A percentile compares a stretch with the other conserved stretches of the same genome.
Evolutionary conservation across 441 rosid genomes (phyloP).

Genomic region (Manihot esculenta): DNA sequence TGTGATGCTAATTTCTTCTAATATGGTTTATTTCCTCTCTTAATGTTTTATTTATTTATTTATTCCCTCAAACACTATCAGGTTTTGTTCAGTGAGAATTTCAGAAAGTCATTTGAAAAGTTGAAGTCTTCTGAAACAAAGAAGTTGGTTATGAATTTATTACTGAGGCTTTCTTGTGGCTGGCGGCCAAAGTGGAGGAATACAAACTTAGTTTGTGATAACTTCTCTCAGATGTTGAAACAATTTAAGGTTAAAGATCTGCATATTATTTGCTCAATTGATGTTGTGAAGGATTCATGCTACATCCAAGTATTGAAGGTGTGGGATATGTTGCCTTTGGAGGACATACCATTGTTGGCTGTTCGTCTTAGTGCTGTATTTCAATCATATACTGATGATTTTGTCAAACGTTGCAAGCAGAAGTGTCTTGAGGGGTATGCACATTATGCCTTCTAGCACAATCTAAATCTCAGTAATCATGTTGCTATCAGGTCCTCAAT

Average conservation of each 20-base stretch:
- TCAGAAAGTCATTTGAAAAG: conserved; percentile 43
- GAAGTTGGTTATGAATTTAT: conserved; percentile 26
- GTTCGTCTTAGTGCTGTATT: conserved; percentile 36
- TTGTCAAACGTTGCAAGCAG: conserved; percentile 36
- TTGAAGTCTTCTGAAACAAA: conserved; percentile 24
- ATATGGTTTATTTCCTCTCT: not conserved
- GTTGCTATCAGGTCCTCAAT: not conserved
- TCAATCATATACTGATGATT: conserved; percentile 32
- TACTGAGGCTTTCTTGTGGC: conserved; percentile 43
- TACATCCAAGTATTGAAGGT: conserved; percentile 43
- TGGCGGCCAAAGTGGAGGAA: conserved; percentile 46
- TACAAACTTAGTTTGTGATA: conserved; percentile 25
- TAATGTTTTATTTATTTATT: not conserved
- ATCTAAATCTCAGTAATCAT: not conserved
- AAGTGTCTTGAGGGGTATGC: conserved; percentile 54
- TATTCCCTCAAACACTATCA: conserved; percentile 9
- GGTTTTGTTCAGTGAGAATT: conserved; percentile 44
- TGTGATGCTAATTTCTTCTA: not conserved
- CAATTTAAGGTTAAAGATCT: conserved; percentile 35
- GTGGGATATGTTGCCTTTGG: conserved; percentile 47
- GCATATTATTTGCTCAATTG: conserved; percentile 37
- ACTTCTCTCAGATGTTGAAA: conserved; percentile 32
- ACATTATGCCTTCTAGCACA: not conserved
- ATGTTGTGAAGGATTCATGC: conserved; percentile 32
- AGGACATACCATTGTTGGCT: conserved; percentile 26